Evolutionary conservation across 495 filamentous ascomycete genomes (phyloP), one percentile per base, ranked within the genome.

Genomic region (Aspergillus carlsbadensis): DNA sequence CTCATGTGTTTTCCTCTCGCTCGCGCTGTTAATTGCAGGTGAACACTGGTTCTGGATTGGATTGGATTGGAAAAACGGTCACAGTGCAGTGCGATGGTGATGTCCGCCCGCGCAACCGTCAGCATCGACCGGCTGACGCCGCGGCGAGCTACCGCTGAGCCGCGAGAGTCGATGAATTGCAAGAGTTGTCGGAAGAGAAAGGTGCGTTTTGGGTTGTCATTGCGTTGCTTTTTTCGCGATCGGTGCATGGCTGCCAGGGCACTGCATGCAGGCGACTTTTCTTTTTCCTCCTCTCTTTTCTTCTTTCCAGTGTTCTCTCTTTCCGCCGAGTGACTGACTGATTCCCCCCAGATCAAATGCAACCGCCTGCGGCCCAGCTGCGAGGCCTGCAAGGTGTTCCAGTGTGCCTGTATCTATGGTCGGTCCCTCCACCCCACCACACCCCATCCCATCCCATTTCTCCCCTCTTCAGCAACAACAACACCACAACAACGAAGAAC

Each of bases 141-240:
- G 31, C 84, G 89, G 50, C 85, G 88, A 42, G 76, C 83, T 72
- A 85, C 81, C 74, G 83, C 82, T 65, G 88, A 92, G 65, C 88
- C 87, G 20, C 85, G 89, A 60, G 89, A 93, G 75, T 87, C 89
- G 17, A 95, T 95, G 90, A 95, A 95, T 70, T 95, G 90, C 83
- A 93, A 95, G 68, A 91, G 87, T 20, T 95, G 90, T 77, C 84
- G 90, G 60, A 95, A 92, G 69, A 81, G 90, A 65, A 95, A 95
- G 79, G 89, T 91, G 20, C 2, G 13, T 24, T n/a, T n/a, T n/a
- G n/a, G n/a, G n/a, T n/a, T n/a, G n/a, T n/a, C n/a, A n/a, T n/a
- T n/a, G n/a, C n/a, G n/a, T n/a, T n/a, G n/a, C n/a, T n/a, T n/a
- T n/a, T n/a, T n/a, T n/a, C n/a, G n/a, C n/a, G n/a, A n/a, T n/a